A percentile compares a stretch with the other conserved stretches of the same genome.
Evolutionary conservation across 176 grass and related monocot genomes (phyloP).

Genomic region (Luzula sylvatica): DNA sequence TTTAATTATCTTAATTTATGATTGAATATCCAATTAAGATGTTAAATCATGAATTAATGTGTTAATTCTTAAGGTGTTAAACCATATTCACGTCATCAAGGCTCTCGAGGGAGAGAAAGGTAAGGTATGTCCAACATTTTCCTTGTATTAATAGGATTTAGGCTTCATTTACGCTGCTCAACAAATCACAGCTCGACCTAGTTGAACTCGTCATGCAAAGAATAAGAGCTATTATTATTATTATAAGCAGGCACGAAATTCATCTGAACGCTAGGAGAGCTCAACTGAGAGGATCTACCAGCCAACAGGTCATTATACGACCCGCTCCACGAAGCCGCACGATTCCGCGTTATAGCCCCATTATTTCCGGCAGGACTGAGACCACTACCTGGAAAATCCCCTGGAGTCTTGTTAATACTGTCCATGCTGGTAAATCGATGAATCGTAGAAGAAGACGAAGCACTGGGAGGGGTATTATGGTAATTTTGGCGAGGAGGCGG

Average conservation of each 20-base stretch:
- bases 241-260: constrained; percentile 29
- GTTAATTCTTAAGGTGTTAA: not conserved
- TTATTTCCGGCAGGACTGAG: constrained; percentile 8
- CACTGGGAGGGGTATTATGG: constrained; percentile 31
- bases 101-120: too few relatives aligned
- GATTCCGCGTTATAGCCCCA: constrained; percentile 34
- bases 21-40: too few relatives aligned
- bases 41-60: too few relatives aligned
- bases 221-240: too few relatives aligned
- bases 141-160: too few relatives aligned
- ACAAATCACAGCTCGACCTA: constrained; percentile 51
- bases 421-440: constrained; percentile 69
- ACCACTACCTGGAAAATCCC: constrained; percentile 18
- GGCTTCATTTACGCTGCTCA: too few relatives aligned
- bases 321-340: constrained; percentile 81
- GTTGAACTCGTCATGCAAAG: constrained; percentile 53
- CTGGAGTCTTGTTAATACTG: constrained; percentile 25
- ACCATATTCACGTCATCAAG: too few relatives aligned
- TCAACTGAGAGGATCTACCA: constrained; percentile 12
- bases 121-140: too few relatives aligned
- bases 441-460: too few relatives aligned
- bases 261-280: constrained; percentile 15
- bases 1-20: too few relatives aligned
- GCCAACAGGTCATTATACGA: constrained; percentile 42
- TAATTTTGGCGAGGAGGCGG: constrained; percentile 30